phyloP scores from a whole-genome alignment of 495 filamentous ascomycete genomes.

The Trichoderma orchidacearum region DNA sequence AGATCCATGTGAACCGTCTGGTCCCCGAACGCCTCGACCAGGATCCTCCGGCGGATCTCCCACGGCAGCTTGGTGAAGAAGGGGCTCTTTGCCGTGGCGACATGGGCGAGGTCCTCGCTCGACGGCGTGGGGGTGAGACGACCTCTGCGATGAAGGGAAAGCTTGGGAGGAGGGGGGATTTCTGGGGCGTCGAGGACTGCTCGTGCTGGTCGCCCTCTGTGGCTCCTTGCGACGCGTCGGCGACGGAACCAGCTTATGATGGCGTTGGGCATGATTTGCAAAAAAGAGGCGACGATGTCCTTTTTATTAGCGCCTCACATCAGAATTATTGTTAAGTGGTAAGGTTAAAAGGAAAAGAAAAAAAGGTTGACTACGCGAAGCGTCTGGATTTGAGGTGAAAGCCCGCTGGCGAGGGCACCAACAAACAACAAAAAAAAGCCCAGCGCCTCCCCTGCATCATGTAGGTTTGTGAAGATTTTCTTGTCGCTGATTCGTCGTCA shows the following conservation, averaged over 20 bases:
- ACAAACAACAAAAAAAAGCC: too few relatives aligned
- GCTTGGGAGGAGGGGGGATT: neutral
- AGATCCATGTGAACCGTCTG: slow-evolving; percentile 10
- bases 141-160: neutral
- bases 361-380: too few relatives aligned
- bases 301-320: too few relatives aligned
- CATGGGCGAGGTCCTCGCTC: neutral
- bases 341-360: too few relatives aligned
- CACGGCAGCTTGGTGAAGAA: slow-evolving; percentile 6
- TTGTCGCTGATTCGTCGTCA: neutral
- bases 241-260: neutral
- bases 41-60: slow-evolving; percentile 9
- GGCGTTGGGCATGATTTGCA: neutral
- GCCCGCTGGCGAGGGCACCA: too few relatives aligned
- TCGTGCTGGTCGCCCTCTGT: neutral
- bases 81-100: slow-evolving; percentile 5
- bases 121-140: neutral
- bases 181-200: neutral
- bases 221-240: neutral
- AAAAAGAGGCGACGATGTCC: too few relatives aligned
- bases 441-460: slow-evolving; percentile 1
- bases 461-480: neutral
- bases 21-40: slow-evolving; percentile 9
- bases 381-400: too few relatives aligned
- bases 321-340: too few relatives aligned